Conservation (phyloP, 2,329 filamentous ascomycete species). For the Eurotiales sp. region DNA sequence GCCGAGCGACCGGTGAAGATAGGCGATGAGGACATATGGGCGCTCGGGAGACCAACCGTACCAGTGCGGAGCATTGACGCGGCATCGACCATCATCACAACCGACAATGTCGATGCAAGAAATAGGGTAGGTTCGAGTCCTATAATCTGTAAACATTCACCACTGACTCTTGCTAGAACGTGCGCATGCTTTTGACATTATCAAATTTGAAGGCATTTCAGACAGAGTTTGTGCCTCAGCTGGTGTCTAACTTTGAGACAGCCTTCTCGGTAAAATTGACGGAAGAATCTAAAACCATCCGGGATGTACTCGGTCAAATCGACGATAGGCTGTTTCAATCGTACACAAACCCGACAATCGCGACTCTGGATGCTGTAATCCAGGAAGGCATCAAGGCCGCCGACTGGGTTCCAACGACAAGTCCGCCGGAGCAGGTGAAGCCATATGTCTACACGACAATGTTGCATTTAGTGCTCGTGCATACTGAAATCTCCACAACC, state of each 20-base stretch:
- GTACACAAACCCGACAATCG: slow-evolving; percentile 76
- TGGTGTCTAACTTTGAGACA: slow-evolving; percentile 91
- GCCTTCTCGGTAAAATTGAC: slow-evolving; percentile 91
- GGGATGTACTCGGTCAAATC: slow-evolving; percentile 85
- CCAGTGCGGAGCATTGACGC: slow-evolving; percentile 28
- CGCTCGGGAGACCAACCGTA: slow-evolving; percentile 42
- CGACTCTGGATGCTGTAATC: slow-evolving; percentile 66
- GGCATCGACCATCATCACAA: slow-evolving; percentile 40
- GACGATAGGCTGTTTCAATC: slow-evolving; percentile 87
- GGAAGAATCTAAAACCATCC: slow-evolving; percentile 87
- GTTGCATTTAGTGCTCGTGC: slow-evolving; percentile 80
- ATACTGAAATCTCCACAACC: slow-evolving; percentile 82
- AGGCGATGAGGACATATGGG: slow-evolving; percentile 53
- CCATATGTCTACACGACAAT: slow-evolving; percentile 89
- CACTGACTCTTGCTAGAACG: no score
- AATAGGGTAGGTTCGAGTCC: slow-evolving; percentile 50
- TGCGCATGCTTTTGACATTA: slow-evolving; percentile 88
- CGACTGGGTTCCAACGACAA: slow-evolving; percentile 63
- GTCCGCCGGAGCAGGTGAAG: slow-evolving; percentile 67
- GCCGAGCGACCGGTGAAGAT: slow-evolving; percentile 71
- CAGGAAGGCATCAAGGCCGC: slow-evolving; percentile 66
- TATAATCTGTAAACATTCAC: no score
- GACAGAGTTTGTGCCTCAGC: slow-evolving; percentile 73
- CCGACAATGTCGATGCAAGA: slow-evolving; percentile 50
- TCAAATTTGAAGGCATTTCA: slow-evolving; percentile 86